Evolutionary conservation across 2,329 filamentous ascomycete genomes (phyloP).

Genomic region (Xylariaceae sp.): DNA sequence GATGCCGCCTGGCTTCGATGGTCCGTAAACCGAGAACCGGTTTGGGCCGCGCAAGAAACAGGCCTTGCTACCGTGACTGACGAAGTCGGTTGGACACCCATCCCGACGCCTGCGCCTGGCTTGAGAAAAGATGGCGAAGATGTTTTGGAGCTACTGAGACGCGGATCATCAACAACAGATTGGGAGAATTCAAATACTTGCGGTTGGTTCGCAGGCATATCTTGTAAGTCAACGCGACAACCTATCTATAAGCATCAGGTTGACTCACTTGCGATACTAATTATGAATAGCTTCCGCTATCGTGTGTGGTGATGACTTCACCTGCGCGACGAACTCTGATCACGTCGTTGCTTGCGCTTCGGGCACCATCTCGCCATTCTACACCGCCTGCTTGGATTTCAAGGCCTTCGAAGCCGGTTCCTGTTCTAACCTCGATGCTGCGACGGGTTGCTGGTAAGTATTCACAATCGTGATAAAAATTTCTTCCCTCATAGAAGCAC

Average conservation of each 20-base stretch:
- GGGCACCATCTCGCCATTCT: conserved; percentile 29
- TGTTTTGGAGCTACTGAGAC: conserved; percentile 18
- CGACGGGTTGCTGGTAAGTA: conserved; percentile 37
- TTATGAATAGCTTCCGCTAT: conserved; percentile 20
- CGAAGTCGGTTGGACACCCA: conserved; percentile 22
- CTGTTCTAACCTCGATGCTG: conserved; percentile 25
- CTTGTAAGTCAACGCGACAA: conserved; percentile 24
- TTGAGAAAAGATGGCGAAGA: conserved; percentile 11
- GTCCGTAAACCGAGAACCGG: conserved; percentile 16
- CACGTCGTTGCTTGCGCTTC: conserved; percentile 35
- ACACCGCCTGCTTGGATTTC: conserved; percentile 34
- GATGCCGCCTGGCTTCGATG: conserved; percentile 23
- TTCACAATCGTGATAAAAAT: too few species aligned
- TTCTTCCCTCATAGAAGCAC: too few species aligned
- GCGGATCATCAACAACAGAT: conserved; percentile 9
- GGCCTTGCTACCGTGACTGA: neutral
- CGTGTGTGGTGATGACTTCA: conserved; percentile 19
- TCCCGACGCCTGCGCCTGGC: conserved; percentile 23
- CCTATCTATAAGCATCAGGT: neutral
- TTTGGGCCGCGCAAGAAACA: conserved; percentile 21
- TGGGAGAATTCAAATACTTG: conserved; percentile 29
- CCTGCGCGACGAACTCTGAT: conserved; percentile 31
- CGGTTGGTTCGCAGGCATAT: conserved; percentile 25
- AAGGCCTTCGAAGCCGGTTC: conserved; percentile 27
- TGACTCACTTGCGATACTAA: neutral